A percentile compares a stretch with the other conserved stretches of the same genome.
Evolutionary conservation across 768 basidiomycete genomes (phyloP).

Genomic region (Naganishia vishniacii): DNA sequence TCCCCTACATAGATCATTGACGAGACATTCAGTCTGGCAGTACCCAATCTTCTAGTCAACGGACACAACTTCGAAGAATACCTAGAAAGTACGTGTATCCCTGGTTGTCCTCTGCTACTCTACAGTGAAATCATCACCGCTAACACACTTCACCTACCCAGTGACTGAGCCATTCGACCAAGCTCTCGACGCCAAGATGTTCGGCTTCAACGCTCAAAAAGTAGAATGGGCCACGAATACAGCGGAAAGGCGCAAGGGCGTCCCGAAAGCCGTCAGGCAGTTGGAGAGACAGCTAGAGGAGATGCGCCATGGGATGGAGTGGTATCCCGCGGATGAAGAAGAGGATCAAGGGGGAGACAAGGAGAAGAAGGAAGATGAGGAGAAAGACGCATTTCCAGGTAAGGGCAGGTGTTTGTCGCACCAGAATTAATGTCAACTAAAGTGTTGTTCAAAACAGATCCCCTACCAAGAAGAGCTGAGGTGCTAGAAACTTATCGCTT

Average conservation of each 20-base stretch:
- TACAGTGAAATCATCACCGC: neutral
- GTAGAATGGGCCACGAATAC: slow-evolving; percentile 70
- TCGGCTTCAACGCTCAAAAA: slow-evolving; percentile 69
- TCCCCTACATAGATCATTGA: slow-evolving; percentile 52
- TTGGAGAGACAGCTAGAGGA: slow-evolving; percentile 23
- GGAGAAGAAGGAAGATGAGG: slow-evolving; percentile 13
- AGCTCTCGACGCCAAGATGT: slow-evolving; percentile 72
- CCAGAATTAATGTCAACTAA: too few species aligned
- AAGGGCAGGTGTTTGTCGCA: too few species aligned
- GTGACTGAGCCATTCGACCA: slow-evolving; percentile 80
- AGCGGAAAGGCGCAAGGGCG: slow-evolving; percentile 61
- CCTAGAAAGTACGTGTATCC: slow-evolving; percentile 49
- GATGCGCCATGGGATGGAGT: slow-evolving; percentile 32
- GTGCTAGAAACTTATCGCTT: slow-evolving; percentile 14
- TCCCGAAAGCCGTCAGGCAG: slow-evolving; percentile 55
- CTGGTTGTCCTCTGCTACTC: neutral
- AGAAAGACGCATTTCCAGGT: slow-evolving; percentile 2
- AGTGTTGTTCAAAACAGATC: neutral
- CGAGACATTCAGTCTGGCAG: slow-evolving; percentile 58
- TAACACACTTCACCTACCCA: slow-evolving; percentile 34
- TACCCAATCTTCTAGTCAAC: slow-evolving; percentile 71
- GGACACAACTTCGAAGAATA: slow-evolving; percentile 68
- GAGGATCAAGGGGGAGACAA: slow-evolving; percentile 14
- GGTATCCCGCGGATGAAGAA: slow-evolving; percentile 29
- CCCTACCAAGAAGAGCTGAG: slow-evolving; percentile 16